Base-by-base conservation (phyloP, 75 land plant species). In the Selaginella moellendorffii region DNA sequence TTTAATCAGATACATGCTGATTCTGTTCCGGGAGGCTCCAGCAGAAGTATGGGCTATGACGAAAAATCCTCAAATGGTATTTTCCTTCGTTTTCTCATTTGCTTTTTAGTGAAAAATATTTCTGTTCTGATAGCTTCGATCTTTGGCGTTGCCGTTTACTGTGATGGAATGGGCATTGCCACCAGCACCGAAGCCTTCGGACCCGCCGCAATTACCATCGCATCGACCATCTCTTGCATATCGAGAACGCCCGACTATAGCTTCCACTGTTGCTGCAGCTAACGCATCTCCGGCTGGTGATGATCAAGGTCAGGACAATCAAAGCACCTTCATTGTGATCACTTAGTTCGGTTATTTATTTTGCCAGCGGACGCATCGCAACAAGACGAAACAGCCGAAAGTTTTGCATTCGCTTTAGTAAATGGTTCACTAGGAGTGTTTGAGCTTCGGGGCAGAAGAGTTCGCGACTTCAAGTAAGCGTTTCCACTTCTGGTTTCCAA, bases 31-130 rank as follows among this genome's bases (percentile, higher is more conserved):
- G 56, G 98, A 93, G 76, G 98, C 98, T 66, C 98, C 98, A 67
- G 98, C 91, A 18, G 98, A 93, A 58, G 90, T 93, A 54, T 93
- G 98, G 98, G 96, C 90, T 21, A 93, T 93, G 98, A 88, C 98
- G 24, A 93, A 82, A 68, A 83, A 30, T 64, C 98, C 98, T 24
- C 80, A 88, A 25, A 81, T 93, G 98, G 98, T 93, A 69, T 8
- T 58, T 1, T 19, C 23, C 24, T 29, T 67, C 24, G 27, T 24
- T 0, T 0, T 65, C 31, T 0, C 23, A 23, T 68, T 26, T 29
- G 23, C 62, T 8, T 1, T 30, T 30, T 14, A 25, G n/a, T 24
- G 22, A 59, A n/a, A n/a, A n/a, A n/a, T n/a, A n/a, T n/a, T n/a
- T n/a, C n/a, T n/a, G n/a, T 24, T 51, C 60, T 59, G 56, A 52